Evolutionary conservation across 345 rosid species (phyloP).

Genomic region (Microthlaspi erraticum): DNA sequence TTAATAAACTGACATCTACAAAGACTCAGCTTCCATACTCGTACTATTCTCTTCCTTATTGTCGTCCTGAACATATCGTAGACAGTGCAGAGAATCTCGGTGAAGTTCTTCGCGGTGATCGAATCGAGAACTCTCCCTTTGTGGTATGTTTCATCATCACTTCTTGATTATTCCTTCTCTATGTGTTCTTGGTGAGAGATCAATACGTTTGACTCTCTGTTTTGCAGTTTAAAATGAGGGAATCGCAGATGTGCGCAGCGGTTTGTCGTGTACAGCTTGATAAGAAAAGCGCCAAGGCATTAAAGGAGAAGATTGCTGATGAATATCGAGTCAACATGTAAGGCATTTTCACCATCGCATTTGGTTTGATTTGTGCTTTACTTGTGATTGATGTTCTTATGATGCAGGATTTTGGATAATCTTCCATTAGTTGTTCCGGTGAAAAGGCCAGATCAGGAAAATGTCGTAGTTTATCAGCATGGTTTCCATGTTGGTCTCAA

Average conservation of each 20-base stretch:
- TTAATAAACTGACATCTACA: conserved; percentile 84
- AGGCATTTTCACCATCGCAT: conserved; percentile 28
- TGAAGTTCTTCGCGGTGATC: conserved; percentile 93
- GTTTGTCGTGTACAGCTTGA: conserved; percentile 58
- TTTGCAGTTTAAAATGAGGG: conserved; percentile 84
- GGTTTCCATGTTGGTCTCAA: conserved; percentile 65
- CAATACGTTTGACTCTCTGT: not conserved
- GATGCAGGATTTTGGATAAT: conserved; percentile 63
- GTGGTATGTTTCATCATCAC: conserved; percentile 50
- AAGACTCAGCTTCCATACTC: conserved; percentile 95
- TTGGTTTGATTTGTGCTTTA: not conserved
- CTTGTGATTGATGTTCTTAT: conserved; percentile 7
- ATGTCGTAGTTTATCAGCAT: conserved; percentile 56
- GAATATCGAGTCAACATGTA: conserved; percentile 89
- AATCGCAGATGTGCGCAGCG: conserved; percentile 66
- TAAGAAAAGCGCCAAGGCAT: conserved; percentile 64
- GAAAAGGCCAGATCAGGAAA: conserved; percentile 52
- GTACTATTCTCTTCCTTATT: conserved; percentile 74
- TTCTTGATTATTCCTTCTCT: not conserved
- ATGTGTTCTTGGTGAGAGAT: conserved; percentile 2
- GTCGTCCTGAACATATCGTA: conserved; percentile 63
- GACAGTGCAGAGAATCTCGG: conserved; percentile 95
- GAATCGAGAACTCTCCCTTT: conserved; percentile 88
- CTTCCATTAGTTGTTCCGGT: conserved; percentile 67
- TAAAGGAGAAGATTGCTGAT: conserved; percentile 82